These are phyloP conservation scores for Tolypocladium nubicola DNA, from an alignment of 2,329 filamentous ascomycete genomes.

Conservation along the genomic window DNA sequence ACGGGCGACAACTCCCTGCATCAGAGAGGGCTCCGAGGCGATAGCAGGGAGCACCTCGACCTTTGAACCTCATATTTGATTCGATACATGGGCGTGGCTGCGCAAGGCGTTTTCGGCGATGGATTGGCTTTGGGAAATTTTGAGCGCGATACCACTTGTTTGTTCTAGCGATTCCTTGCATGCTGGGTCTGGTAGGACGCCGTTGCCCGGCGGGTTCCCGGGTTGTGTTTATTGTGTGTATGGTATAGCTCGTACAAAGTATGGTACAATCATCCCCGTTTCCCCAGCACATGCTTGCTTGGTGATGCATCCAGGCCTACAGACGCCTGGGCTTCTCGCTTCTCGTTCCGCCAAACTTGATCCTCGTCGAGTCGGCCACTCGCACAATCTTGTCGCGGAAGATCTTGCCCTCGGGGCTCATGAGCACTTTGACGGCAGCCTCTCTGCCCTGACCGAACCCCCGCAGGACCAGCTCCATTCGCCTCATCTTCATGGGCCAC, in stretches of 20 bases:
- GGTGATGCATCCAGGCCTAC: slow-evolving; percentile 15
- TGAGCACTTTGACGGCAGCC: slow-evolving; percentile 77
- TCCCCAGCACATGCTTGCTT: not conserved
- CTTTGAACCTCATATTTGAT: not conserved
- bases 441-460: slow-evolving; percentile 84
- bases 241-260: slow-evolving; percentile 22
- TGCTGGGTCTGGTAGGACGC: not conserved
- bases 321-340: slow-evolving; percentile 77
- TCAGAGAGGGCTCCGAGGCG: slow-evolving; percentile 38
- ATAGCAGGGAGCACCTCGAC: slow-evolving; percentile 2
- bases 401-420: slow-evolving; percentile 73
- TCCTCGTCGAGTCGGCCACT: slow-evolving; percentile 74
- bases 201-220: slow-evolving; percentile 2
- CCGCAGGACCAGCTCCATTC: slow-evolving; percentile 69
- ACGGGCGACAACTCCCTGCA: slow-evolving; percentile 39
- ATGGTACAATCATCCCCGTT: slow-evolving; percentile 20
- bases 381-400: slow-evolving; percentile 65
- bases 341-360: slow-evolving; percentile 94
- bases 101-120: not conserved
- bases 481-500: slow-evolving; percentile 62
- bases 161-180: slow-evolving; percentile 6
- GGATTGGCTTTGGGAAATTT: not conserved
- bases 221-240: slow-evolving; percentile 12
- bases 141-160: slow-evolving; percentile 6
- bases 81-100: not conserved